These are phyloP conservation scores for Porcisia hertigi DNA, from an alignment of 208 protist genomes.

Conservation along the genomic window DNA sequence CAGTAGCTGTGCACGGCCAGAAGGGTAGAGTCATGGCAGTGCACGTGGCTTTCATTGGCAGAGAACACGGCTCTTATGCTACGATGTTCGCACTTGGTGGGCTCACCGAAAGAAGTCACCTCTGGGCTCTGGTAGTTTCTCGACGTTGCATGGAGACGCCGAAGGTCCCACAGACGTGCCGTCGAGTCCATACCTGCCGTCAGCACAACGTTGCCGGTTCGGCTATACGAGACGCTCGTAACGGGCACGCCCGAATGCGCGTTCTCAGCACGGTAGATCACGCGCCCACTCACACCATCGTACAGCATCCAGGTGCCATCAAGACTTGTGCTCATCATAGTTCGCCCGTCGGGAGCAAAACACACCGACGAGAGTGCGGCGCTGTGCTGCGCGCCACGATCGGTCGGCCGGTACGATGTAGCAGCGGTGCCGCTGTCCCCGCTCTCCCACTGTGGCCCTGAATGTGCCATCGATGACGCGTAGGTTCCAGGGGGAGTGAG, in stretches of 20 bases:
- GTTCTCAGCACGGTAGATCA: conserved; percentile 51
- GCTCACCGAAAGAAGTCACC: conserved; percentile 76
- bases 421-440: conserved; percentile 5
- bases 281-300: conserved; percentile 74
- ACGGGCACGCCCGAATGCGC: conserved; percentile 79
- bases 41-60: conserved; percentile 73
- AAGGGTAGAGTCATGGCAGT: conserved; percentile 64
- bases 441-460: conserved; percentile 13
- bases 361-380: conserved; percentile 63
- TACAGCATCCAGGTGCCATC: conserved; percentile 81
- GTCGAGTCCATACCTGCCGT: conserved; percentile 86
- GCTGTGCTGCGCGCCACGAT: conserved; percentile 48
- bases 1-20: conserved; percentile 66
- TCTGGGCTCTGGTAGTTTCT: conserved; percentile 38
- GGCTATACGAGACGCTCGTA: conserved; percentile 81
- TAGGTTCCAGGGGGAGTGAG: conserved; percentile 51
- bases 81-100: conserved; percentile 69
- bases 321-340: conserved; percentile 61
- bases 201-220: conserved; percentile 76
- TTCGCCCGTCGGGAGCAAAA: conserved; percentile 65
- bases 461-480: conserved; percentile 20
- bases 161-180: conserved; percentile 83
- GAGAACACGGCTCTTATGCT: conserved; percentile 77
- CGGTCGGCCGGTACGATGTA: conserved; percentile 16
- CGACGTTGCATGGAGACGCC: conserved; percentile 27